Conservation (phyloP, 2,329 filamentous ascomycete species). For the Chrysoporthe puriensis region DNA sequence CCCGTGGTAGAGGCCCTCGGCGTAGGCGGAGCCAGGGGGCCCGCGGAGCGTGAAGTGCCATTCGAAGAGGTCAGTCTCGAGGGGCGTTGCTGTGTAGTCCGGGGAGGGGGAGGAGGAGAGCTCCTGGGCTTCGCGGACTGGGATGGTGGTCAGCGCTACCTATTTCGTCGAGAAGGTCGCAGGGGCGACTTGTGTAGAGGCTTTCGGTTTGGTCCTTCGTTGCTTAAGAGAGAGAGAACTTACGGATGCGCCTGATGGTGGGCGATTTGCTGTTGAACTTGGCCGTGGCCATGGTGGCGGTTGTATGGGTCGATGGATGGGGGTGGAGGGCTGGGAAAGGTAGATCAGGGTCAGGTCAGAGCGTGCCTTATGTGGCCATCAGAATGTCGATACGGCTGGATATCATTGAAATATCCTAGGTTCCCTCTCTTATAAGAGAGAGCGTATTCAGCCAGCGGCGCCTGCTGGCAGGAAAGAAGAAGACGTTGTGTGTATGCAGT, state of each 20-base stretch:
- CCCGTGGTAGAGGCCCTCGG: constrained; percentile 87
- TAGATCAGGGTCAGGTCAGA: neutral
- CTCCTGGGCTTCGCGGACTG: constrained; percentile 89
- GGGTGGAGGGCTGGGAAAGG: neutral
- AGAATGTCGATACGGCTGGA: neutral
- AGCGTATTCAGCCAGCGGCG: neutral
- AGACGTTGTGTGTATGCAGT: neutral
- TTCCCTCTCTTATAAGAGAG: neutral
- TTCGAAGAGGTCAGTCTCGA: constrained; percentile 91
- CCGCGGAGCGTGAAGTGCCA: constrained; percentile 99
- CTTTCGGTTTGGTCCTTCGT: too few species aligned
- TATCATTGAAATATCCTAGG: neutral
- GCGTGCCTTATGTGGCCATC: neutral
- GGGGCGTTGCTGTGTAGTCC: constrained; percentile 83
- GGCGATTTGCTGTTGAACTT: constrained; percentile 76
- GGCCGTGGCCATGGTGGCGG: constrained; percentile 44
- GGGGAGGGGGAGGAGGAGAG: constrained; percentile 78
- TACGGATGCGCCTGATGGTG: constrained; percentile 83
- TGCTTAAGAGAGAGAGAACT: constrained; percentile 34
- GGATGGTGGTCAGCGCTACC: constrained; percentile 32
- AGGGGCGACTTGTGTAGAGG: too few species aligned
- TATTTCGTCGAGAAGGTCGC: neutral
- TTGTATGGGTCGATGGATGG: neutral
- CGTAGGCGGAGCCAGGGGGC: constrained; percentile 79
- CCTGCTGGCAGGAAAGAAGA: neutral